Conservation (phyloP, 441 rosid species). For the Populus hybrid region DNA sequence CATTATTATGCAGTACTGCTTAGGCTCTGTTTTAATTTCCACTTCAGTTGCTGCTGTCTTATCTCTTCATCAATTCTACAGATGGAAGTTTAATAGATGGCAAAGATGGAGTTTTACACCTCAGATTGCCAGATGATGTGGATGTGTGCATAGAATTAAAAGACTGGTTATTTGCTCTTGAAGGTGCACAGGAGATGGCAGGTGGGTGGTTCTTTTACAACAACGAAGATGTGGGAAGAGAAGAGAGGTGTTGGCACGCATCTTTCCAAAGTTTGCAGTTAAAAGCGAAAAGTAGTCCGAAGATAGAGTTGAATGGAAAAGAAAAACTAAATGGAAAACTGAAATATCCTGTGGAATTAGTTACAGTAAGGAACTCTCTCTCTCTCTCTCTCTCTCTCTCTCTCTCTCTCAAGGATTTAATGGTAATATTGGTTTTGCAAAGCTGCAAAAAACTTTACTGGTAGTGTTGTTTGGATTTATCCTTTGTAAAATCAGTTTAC, state of each 20-base stretch:
- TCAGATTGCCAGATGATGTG: conserved; percentile 81
- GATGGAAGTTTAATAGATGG: conserved; percentile 46
- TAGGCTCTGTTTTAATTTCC: conserved; percentile 19
- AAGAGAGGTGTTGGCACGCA: conserved; percentile 92
- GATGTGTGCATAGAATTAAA: conserved; percentile 74
- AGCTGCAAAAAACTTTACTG: background rate
- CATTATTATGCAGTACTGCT: background rate
- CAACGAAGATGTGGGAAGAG: conserved; percentile 51
- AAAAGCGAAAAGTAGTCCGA: conserved; percentile 61
- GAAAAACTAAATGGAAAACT: conserved; percentile 34
- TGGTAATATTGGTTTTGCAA: background rate
- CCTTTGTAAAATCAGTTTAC: background rate
- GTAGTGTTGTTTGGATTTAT: background rate
- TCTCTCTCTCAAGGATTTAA: background rate
- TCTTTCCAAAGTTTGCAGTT: conserved; percentile 64
- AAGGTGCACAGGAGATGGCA: conserved; percentile 70
- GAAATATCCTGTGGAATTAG: conserved; percentile 68
- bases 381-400: background rate
- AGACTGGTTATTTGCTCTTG: conserved; percentile 97
- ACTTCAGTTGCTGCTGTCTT: conserved; percentile 35
- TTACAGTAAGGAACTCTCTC: conserved; percentile 50
- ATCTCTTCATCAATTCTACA: conserved; percentile 27
- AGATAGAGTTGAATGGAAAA: conserved; percentile 32
- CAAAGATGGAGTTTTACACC: conserved; percentile 47
- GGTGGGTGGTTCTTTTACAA: conserved; percentile 52